Percentiles rank a stretch among this genome's conserved stretches.
Conservation (phyloP, 768 basidiomycete genomes). For the Tremella mesenterica region DNA sequence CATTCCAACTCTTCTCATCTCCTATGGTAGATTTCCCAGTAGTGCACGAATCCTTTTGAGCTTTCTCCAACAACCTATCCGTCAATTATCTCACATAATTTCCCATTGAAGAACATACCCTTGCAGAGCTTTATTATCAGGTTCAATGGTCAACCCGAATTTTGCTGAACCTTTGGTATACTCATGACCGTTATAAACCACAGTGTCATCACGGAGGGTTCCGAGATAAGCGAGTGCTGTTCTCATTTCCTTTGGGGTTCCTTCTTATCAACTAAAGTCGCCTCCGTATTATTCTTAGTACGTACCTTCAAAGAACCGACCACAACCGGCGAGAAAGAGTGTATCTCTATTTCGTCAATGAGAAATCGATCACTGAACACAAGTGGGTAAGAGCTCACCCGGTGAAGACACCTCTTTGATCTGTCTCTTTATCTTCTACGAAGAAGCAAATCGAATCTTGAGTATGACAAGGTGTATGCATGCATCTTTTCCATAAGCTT, state of each 20-base stretch:
- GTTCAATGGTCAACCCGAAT: conserved; percentile 52
- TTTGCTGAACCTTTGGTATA: conserved; percentile 68
- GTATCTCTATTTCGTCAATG: conserved; percentile 53
- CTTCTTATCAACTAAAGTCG: too few relatives aligned
- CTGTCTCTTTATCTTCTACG: conserved; percentile 52
- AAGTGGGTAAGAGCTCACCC: conserved; percentile 48
- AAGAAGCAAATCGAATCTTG: conserved; percentile 93
- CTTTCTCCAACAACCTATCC: conserved; percentile 52
- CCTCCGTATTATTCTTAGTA: too few relatives aligned
- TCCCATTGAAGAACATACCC: conserved; percentile 35
- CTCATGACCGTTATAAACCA: conserved; percentile 85
- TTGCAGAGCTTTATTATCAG: conserved; percentile 54
- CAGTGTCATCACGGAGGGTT: conserved; percentile 65
- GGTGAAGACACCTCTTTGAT: conserved; percentile 74
- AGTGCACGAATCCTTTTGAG: conserved; percentile 56
- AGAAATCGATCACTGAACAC: neutral
- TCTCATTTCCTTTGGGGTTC: conserved; percentile 57
- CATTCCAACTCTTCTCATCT: conserved; percentile 91
- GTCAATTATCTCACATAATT: neutral
- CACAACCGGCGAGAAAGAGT: conserved; percentile 74
- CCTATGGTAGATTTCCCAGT: conserved; percentile 79
- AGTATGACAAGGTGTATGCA: conserved; percentile 88
- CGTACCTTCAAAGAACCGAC: conserved; percentile 81
- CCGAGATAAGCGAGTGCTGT: conserved; percentile 61
- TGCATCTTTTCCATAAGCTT: conserved; percentile 49